Evolutionary conservation across 2,329 filamentous ascomycete species (phyloP), one percentile per base, ranked within the genome.

Genomic region (Nemania bipapillata): DNA sequence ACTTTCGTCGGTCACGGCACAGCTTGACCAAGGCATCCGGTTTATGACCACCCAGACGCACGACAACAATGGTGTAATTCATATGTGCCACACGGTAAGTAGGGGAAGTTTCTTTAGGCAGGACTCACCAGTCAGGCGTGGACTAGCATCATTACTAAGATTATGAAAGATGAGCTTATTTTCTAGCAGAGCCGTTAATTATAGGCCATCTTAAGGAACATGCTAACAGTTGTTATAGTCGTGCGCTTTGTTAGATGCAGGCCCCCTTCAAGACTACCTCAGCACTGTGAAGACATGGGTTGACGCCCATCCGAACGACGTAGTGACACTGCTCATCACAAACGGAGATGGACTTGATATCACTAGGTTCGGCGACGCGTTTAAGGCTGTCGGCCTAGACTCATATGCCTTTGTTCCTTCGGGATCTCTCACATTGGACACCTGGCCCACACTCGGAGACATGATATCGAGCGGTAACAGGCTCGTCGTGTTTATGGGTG

Each of bases 401-500:
- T 73, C 83, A 22, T 86, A 88, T 72, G 86, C 86, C 9, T 92
- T 87, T 70, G 80, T 80, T 0, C 86, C 89, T 0, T 78, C 82
- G 8, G 73, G 65, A 4, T 75, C 76, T 30, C 72, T 86, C 49
- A 74, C 76, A n/a, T 74, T 84, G 37, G 75, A 86, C 58, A 85
- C 85, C 73, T 84, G 93, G 92, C 92, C 92, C 79, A 94, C 91
- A 0, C 82, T 94, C 15, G 85, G 89, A 73, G 78, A 85, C 20
- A 79, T 95, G 66, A 91, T 94, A 72, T 81, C 85, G 26, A 82
- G 83, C 42, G 84, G 85, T 54, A 91, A 86, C 8, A 85, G 91
- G 17, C 82, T 95, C 0, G 80, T 94, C 54, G 87, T 90, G 26
- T 94, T 94, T 71, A 88, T 94, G 77, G 90, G 91, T 81, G 81